Evolutionary conservation across 1,139 yeast genomes (phyloP).

Genomic region (Candida neerlandica): DNA sequence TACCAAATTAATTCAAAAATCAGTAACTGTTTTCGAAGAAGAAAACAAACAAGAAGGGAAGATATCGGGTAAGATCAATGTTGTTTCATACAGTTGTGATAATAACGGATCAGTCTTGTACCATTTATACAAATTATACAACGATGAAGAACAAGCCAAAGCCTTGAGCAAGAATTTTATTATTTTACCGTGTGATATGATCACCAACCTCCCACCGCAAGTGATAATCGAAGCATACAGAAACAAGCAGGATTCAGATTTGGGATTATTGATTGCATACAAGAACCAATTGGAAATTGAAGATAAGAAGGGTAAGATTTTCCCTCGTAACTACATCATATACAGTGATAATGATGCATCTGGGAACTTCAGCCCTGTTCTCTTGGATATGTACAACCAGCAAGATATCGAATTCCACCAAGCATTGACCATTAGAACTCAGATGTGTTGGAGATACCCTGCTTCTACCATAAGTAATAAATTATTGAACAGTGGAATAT

Average conservation of each 20-base stretch:
- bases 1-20: conserved; percentile 28
- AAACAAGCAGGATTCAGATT: conserved; percentile 61
- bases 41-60: conserved; percentile 14
- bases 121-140: conserved; percentile 35
- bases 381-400: conserved; percentile 72
- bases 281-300: conserved; percentile 69
- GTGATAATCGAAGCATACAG: conserved; percentile 83
- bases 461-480: conserved; percentile 74
- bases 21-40: conserved; percentile 50
- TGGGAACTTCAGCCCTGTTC: conserved; percentile 49
- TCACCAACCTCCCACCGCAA: conserved; percentile 91
- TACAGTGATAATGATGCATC: conserved; percentile 49
- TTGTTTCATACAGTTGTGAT: conserved; percentile 49
- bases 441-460: conserved; percentile 89
- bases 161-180: conserved; percentile 52
- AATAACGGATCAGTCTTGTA: conserved; percentile 66
- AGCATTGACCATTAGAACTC: conserved; percentile 75
- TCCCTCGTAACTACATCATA: conserved; percentile 51
- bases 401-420: conserved; percentile 69
- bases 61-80: conserved; percentile 29
- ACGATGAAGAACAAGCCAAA: conserved; percentile 22
- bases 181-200: conserved; percentile 87
- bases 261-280: conserved; percentile 75
- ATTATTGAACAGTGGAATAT: conserved; percentile 75
- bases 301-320: conserved; percentile 67